Percentiles rank a stretch among this genome's conserved stretches.
Evolutionary conservation across 2,329 filamentous ascomycete species (phyloP).

Genomic region (Fusarium sp.): DNA sequence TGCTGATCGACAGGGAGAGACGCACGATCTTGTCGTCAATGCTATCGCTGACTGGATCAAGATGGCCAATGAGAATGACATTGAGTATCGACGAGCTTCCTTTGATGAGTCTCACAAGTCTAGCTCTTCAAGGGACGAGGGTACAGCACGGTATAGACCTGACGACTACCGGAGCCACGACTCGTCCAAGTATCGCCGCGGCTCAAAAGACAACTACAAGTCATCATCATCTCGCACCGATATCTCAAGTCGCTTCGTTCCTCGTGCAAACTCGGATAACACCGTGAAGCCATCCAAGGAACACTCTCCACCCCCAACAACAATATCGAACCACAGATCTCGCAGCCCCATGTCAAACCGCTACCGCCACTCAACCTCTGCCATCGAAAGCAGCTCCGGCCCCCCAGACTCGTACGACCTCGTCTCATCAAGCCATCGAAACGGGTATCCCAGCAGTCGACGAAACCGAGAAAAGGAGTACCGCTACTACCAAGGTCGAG

Average conservation of each 20-base stretch:
- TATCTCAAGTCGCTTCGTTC: slow-evolving; percentile 21
- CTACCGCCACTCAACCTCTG: slow-evolving; percentile 33
- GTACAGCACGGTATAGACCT: slow-evolving; percentile 22
- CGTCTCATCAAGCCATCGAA: slow-evolving; percentile 17
- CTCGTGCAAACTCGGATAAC: slow-evolving; percentile 33
- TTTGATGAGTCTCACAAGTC: slow-evolving; percentile 31
- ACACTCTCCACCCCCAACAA: slow-evolving; percentile 15
- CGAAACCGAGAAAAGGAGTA: slow-evolving; percentile 45
- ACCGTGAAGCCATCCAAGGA: slow-evolving; percentile 31
- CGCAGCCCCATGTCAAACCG: slow-evolving; percentile 39
- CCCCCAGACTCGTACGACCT: slow-evolving; percentile 26
- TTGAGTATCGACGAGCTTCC: slow-evolving; percentile 14
- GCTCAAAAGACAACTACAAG: slow-evolving; percentile 33
- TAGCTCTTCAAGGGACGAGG: slow-evolving; percentile 29
- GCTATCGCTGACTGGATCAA: slow-evolving; percentile 63
- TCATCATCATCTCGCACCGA: slow-evolving; percentile 31
- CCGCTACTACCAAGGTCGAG: slow-evolving; percentile 44
- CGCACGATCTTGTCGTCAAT: slow-evolving; percentile 70
- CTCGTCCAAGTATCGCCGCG: slow-evolving; percentile 30
- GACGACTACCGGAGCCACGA: slow-evolving; percentile 35
- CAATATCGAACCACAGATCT: slow-evolving; percentile 13
- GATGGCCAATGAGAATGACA: slow-evolving; percentile 34
- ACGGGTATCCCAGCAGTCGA: slow-evolving; percentile 23
- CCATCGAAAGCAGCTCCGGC: slow-evolving; percentile 22
- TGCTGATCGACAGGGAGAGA: slow-evolving; percentile 63